Evolutionary conservation across 805 yeast species (phyloP), one percentile per base, ranked within the genome.

Genomic region (Cyberlindnera veronae): DNA sequence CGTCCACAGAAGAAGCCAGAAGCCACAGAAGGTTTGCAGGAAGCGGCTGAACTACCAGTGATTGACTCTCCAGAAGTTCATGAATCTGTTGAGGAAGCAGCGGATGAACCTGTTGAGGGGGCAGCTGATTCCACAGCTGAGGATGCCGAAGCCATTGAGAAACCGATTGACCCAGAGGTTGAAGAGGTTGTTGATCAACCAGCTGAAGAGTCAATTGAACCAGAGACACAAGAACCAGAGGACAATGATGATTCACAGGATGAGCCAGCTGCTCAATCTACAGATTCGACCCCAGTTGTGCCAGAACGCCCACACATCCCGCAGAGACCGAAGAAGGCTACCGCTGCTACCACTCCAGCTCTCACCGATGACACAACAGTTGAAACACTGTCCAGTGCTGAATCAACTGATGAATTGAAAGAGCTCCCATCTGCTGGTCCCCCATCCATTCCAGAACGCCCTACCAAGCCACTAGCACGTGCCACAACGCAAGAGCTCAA

Each of bases 301-400:
- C 49, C 49, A 15, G 31, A 26, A 9, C 45, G 43, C 28, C 50
- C 50, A 17, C n/a, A 27, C 13, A 32, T 35, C 29, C 44, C 48
- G 14, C 31, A 36, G 22, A 45, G 49, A 42, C 44, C 48, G 15
- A 38, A 36, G 27, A 39, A 34, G 28, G 27, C 19, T 3, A 10
- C 29, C n/a, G 20, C 32, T 15, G 27, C 19, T 3, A 10, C 29
- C n/a, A 24, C 32, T 15, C 13, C 21, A 6, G 7, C 28, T 7
- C 13, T 18, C 13, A 29, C 29, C 4, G 38, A 20, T 5, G 36
- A 26, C 8, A 3, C 31, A 3, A 13, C 32, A 8, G 19, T 23
- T 14, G 45, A 37, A 11, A 22, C 34, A 3, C 29, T 39, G 22
- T 16, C 41, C 2, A 27, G 14, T 12, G 33, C 16, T 3, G 4